Evolutionary conservation across 1,139 yeast species (phyloP), one percentile per base, ranked within the genome.

Genomic region (Pneumocystis jirovecii): DNA sequence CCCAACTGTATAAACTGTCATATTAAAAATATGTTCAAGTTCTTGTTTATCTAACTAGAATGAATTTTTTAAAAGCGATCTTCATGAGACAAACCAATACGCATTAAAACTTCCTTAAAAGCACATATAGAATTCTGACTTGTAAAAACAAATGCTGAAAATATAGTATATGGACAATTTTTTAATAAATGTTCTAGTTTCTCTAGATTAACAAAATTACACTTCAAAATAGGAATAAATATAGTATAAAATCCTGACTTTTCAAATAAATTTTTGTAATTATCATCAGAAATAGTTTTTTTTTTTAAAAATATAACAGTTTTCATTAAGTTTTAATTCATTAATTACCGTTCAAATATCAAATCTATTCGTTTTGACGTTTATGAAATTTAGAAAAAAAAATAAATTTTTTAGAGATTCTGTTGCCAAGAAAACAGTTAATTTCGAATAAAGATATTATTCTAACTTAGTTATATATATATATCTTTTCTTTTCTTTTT

Each of bases 1-100:
- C 0, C 97, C 97, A 6, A 93, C 97, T 0, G 97, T 89, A 72
- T 85, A 93, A 0, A 86, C 86, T 0, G 85, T 81, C 12, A 50
- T 50, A 50, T 10, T 5, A 25, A 25, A 8, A 6, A 50, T 50
- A 3, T 50, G 29, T 4, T 50, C 1, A 12, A 25, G 10, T 50
- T 50, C 57, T 2, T 50, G 19, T 25, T 50, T 50, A 25, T 50
- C 57, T 50, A 12, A 19, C 10, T 50, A 25, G 1, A 19, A 45
- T 50, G n/a, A 50, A 7, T 12, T 12, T 50, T 50, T 50, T 25
- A 4, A 25, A 5, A 1, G n/a, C 12, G 10, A 21, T 25, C 4
- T 50, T 10, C 7, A 12, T 6, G 10, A 25, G 12, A 25, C 29
- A 3, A 29, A 50, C 57, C 34, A 5, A 50, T 50, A 12, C n/a